phyloP scores from a whole-genome alignment of 176 grass and related monocot species.

The Eragrostis nindensis region DNA sequence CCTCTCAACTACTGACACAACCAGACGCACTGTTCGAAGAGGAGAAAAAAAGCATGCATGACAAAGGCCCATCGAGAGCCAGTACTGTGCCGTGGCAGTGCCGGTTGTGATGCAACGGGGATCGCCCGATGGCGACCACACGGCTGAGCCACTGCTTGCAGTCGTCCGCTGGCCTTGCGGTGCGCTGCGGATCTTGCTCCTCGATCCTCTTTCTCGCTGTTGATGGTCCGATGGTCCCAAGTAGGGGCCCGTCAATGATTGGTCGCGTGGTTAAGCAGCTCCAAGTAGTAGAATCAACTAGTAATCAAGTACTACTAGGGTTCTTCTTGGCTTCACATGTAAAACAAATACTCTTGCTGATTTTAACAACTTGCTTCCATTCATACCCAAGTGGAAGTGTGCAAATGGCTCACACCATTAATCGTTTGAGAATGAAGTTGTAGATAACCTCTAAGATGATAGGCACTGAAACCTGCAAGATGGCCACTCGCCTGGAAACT shows the following conservation, averaged over 20 bases:
- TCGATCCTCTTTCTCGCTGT: not conserved
- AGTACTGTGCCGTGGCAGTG: not conserved
- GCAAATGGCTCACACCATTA: no score
- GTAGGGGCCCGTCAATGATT: not conserved
- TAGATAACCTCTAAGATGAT: no score
- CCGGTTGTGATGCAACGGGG: not conserved
- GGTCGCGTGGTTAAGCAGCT: not conserved
- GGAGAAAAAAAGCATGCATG: no score
- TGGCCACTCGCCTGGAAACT: no score
- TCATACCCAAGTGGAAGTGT: no score
- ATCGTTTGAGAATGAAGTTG: no score
- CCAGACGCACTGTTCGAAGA: not conserved
- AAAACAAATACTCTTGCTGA: no score
- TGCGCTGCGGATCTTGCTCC: not conserved
- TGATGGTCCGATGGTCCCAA: not conserved
- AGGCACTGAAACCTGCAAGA: no score
- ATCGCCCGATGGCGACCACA: not conserved
- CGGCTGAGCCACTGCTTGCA: not conserved
- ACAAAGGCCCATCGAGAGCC: not conserved
- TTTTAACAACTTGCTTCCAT: no score
- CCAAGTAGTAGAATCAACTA: not conserved
- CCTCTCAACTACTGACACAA: constrained; percentile 2
- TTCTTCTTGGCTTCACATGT: not conserved
- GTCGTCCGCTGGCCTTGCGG: not conserved
- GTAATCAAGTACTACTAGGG: no score